Evolutionary conservation across 108 stramenopile genomes (phyloP).

Genomic region (Discostella pseudostelligera): DNA sequence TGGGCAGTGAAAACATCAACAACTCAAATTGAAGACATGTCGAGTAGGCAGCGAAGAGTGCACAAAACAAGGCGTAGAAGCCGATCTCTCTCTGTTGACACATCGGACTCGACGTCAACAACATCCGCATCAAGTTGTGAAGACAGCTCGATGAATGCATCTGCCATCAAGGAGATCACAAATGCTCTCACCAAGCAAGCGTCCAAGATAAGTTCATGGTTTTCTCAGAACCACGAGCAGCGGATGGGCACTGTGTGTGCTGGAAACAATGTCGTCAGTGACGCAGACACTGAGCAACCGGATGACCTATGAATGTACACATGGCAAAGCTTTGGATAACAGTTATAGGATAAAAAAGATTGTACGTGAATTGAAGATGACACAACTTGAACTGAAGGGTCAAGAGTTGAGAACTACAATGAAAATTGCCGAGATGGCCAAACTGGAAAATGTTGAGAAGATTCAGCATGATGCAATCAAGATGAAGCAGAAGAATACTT

Average conservation of each 20-base stretch:
- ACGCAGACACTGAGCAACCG: background rate
- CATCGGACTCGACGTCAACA: no score
- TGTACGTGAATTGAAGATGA: conserved; percentile 8
- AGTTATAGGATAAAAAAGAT: conserved; percentile 4
- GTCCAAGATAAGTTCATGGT: conserved; percentile 12
- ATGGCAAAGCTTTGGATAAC: conserved; percentile 1
- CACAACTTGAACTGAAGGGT: background rate
- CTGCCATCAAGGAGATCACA: conserved; percentile 16
- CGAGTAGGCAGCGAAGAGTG: no score
- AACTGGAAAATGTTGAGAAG: background rate
- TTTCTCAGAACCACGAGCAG: background rate
- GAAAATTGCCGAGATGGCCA: background rate
- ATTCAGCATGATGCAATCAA: conserved; percentile 8
- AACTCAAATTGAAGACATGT: no score
- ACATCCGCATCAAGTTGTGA: no score
- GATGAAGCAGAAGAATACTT: background rate
- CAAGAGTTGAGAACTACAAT: background rate
- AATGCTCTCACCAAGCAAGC: conserved; percentile 12
- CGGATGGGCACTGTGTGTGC: no score
- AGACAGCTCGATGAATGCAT: conserved; percentile 5
- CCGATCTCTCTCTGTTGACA: no score
- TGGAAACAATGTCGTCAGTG: no score
- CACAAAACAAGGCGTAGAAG: no score
- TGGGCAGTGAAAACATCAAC: no score
- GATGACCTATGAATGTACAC: no score